Evolutionary conservation across 257 asterid genomes (phyloP).

Genomic region (Rubia yunnanensis): DNA sequence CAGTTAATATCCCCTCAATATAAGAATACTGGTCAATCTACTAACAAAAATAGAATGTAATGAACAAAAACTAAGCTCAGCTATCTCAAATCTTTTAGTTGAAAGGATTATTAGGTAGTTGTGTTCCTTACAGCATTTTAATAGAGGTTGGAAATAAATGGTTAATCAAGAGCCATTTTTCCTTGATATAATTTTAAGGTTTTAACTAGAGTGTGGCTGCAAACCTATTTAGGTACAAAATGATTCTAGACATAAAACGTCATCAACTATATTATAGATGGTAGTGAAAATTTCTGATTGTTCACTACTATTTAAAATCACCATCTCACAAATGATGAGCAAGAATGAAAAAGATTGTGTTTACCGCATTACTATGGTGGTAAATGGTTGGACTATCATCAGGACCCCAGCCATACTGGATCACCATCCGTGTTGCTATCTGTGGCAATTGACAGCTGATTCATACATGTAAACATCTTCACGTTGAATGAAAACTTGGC

Average conservation of each 20-base stretch:
- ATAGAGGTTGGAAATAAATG: neutral
- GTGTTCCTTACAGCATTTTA: neutral
- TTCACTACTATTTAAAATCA: neutral
- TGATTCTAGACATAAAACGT: too few relatives aligned
- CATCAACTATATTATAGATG: too few relatives aligned
- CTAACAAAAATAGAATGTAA: neutral
- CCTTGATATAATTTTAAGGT: neutral
- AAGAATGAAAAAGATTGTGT: neutral
- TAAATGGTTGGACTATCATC: conserved; percentile 81
- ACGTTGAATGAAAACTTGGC: neutral
- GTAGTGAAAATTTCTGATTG: neutral
- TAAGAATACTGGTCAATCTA: neutral
- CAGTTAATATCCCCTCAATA: neutral
- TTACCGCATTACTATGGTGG: conserved; percentile 84
- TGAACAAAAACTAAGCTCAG: neutral
- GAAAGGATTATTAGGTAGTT: neutral
- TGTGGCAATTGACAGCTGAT: conserved; percentile 29
- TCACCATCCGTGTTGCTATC: conserved; percentile 95
- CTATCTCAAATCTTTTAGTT: neutral
- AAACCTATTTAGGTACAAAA: neutral
- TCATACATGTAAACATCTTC: conserved; percentile 3
- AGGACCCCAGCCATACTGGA: conserved; percentile 95
- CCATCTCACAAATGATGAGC: neutral
- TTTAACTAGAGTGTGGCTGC: neutral
- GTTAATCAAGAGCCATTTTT: neutral